Base-by-base conservation (phyloP, 176 grass and related monocot species). In the Juncus inflexus region DNA sequence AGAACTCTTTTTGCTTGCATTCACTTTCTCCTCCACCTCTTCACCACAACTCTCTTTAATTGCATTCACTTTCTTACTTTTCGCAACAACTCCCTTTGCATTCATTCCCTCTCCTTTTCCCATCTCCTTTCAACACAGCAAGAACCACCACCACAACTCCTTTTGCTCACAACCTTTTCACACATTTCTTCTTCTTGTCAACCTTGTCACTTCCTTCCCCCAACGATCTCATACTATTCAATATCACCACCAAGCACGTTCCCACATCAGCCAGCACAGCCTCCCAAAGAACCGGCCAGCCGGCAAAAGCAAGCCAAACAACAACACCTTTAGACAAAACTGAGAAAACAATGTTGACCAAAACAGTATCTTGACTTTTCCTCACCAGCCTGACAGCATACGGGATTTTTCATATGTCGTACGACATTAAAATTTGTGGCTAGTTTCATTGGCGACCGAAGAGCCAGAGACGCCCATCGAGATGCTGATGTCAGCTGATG, bases 391-490 rank as follows among this genome's bases (percentile, higher is more conserved):
- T 28, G 6, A 89, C 52, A 3, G 73, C 85, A 3, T 74, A 61
- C 3, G 79, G 79, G 10, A 95, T 76, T 60, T 83, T 63, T 10
- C 67, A 55, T 6, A 95, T 9, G 76, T 95, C 76, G 40, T 76
- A 73, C 40, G 90, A 89, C 90, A 95, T 89, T 63, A 95, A 85
- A 7, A 76, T 83, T 5, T 78, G 69, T 95, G 76, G 69, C 82
- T 80, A 3, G 79, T 89, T 80, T 95, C 90, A 39, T 73, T 83
- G 3, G 90, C 90, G 9, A 84, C 79, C 0, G 90, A 84, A 0
- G 85, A 95, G 2, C 90, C 82, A 1, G 79, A 83, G 0, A 95
- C 12, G 12, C 90, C 86, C 83, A 90, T 95, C 60, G 86, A 74
- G 9, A 95, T 64, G 42, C 86, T 83, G 39, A 90, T 80, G 60